Percentiles rank a stretch among this genome's conserved stretches.
phyloP scores from a whole-genome alignment of 371 early-diverging fungal species.

The Mortierella sp. region DNA sequence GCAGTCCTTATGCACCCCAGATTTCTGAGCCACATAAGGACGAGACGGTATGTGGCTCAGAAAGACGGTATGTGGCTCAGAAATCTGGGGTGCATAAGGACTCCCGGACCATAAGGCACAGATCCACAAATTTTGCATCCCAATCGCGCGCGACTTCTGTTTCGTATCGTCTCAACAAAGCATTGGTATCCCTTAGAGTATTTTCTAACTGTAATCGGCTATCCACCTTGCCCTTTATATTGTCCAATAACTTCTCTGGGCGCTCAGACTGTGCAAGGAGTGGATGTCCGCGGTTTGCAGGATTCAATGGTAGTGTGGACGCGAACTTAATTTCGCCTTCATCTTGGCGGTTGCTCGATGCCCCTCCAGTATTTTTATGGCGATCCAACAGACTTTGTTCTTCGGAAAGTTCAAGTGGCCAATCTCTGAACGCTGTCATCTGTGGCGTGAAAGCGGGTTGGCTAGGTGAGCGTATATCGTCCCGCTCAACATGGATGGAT shows the following conservation, averaged over 20 bases:
- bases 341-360: no score
- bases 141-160: conserved; percentile 12
- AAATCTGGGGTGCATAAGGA: no score
- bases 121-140: conserved; percentile 4
- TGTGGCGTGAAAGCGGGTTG: not conserved
- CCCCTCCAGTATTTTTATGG: no score
- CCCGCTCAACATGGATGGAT: not conserved
- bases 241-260: not conserved
- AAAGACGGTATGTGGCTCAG: no score
- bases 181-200: not conserved
- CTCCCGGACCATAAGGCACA: not conserved
- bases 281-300: not conserved
- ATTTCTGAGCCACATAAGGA: no score
- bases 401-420: not conserved
- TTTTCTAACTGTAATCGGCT: conserved; percentile 1
- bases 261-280: not conserved
- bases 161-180: conserved; percentile 3
- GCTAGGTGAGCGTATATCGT: conserved; percentile 15
- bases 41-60: no score
- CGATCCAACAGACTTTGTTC: not conserved
- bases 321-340: not conserved
- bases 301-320: not conserved
- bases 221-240: not conserved
- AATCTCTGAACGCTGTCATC: conserved; percentile 13
- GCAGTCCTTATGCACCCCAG: no score